Percentiles rank a stretch among this genome's conserved stretches.
Conservation (phyloP, 2,329 filamentous ascomycete species). For the Nemania diffusa region DNA sequence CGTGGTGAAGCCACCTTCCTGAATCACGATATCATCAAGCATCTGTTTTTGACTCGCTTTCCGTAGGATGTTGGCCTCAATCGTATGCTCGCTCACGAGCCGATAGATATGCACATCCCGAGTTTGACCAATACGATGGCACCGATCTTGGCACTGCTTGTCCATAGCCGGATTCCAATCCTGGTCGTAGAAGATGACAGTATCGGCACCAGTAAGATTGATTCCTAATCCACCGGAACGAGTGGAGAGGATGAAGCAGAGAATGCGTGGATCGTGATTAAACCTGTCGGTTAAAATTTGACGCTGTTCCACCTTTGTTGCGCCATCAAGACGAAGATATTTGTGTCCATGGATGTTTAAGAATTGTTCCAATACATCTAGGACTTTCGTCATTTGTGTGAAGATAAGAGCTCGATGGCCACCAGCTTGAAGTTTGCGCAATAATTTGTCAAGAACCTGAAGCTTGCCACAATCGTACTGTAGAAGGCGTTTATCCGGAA, state of each 20-base stretch:
- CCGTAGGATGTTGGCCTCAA: slow-evolving; percentile 96
- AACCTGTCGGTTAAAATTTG: slow-evolving; percentile 96
- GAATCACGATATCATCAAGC: slow-evolving; percentile 97
- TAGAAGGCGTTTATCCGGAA: slow-evolving; percentile 93
- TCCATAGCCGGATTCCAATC: slow-evolving; percentile 99
- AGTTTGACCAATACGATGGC: slow-evolving; percentile 96
- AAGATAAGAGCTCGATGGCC: slow-evolving; percentile 97
- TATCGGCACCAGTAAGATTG: slow-evolving; percentile 95
- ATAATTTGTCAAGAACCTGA: slow-evolving; percentile 85
- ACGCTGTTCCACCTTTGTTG: slow-evolving; percentile 93
- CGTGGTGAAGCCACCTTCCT: slow-evolving; percentile 97
- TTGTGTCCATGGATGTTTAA: slow-evolving; percentile 98
- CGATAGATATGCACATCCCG: slow-evolving; percentile 98
- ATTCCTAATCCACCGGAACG: slow-evolving; percentile 94
- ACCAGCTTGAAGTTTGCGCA: slow-evolving; percentile 86
- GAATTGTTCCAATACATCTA: slow-evolving; percentile 97
- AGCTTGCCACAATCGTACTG: slow-evolving; percentile 99
- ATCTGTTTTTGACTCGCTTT: slow-evolving; percentile 98
- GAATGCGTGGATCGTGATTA: slow-evolving; percentile 91
- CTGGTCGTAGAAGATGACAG: slow-evolving; percentile 98
- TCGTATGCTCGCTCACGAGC: slow-evolving; percentile 90
- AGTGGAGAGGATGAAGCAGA: slow-evolving; percentile 95
- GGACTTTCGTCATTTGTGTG: slow-evolving; percentile 98
- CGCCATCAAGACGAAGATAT: slow-evolving; percentile 95
- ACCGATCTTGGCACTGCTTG: slow-evolving; percentile 97